Conservation (phyloP, 768 basidiomycete genomes). For the Lepiota brunneoincarnata region DNA sequence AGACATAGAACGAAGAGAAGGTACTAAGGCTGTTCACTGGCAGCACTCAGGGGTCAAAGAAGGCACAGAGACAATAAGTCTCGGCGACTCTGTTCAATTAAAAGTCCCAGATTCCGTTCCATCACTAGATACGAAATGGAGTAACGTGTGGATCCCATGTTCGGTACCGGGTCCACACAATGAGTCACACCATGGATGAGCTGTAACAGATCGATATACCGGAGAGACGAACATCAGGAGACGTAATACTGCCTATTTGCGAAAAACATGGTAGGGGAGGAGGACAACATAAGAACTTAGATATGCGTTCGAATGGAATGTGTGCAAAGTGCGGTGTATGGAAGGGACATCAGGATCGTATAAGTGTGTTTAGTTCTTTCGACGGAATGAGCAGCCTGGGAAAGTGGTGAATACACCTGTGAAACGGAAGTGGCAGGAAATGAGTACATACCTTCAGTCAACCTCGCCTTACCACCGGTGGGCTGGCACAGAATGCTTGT, state of each 20-base stretch:
- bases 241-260: not conserved
- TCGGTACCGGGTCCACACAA: slow-evolving; percentile 6
- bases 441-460: slow-evolving; percentile 85
- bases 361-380: slow-evolving; percentile 70
- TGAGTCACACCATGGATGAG: not conserved
- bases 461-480: slow-evolving; percentile 94
- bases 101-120: too few relatives aligned
- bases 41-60: slow-evolving; percentile 2
- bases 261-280: not conserved
- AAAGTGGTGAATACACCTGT: slow-evolving; percentile 4
- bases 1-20: not conserved
- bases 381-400: slow-evolving; percentile 94
- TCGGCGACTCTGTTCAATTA: not conserved
- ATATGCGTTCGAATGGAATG: slow-evolving; percentile 3
- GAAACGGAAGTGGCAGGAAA: slow-evolving; percentile 2
- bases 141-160: not conserved
- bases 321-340: not conserved
- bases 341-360: not conserved
- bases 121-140: not conserved
- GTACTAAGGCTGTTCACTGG: not conserved
- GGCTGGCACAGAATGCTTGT: slow-evolving; percentile 95
- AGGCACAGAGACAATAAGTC: slow-evolving; percentile 1
- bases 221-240: slow-evolving; percentile 3
- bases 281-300: not conserved
- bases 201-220: not conserved